Evolutionary conservation across 2,329 filamentous ascomycete genomes (phyloP), one percentile per base, ranked within the genome.

Genomic region (Ceratocystis lukuohia): DNA sequence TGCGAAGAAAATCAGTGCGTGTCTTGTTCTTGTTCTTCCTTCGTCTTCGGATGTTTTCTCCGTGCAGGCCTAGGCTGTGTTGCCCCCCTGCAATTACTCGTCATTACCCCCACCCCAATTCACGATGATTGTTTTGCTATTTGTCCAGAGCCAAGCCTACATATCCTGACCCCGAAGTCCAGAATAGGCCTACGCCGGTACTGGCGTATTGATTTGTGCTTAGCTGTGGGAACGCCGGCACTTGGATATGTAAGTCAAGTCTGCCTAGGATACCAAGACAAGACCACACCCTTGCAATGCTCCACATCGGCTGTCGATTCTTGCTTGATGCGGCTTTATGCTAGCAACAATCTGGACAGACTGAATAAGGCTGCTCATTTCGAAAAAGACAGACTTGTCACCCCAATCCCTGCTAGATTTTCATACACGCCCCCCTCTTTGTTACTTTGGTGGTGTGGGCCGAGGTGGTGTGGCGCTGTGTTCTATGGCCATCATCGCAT

Each of bases 291-390:
- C 53, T 33, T 59, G 53, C 28, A 15, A 30, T 8, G 15, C 53
- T 22, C 53, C 53, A 30, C 53, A 17, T 33, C 53, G 53, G 53
- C 53, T 25, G 53, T 33, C 28, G 53, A 59, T 59, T 30, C 25
- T 59, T 59, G 53, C 53, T 59, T 59, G 25, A 59, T 59, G 53
- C 53, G 53, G 53, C 53, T 59, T 59, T 59, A 59, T 59, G 53
- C 53, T 30, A 37, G 33, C 28, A 59, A 17, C 28, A 59, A 59
- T 25, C 53, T 33, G 28, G 28, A 25, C 53, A 30, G 7, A 30
- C 28, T 59, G n/a, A 33, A 59, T 20, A 59, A 59, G 53, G 53
- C 53, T 59, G 22, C 53, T 53, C 25, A 10, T 4, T 25, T 25
- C 48, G 8, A 53, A 25, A 25, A 10, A 53, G 48, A 10, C 8